These are phyloP conservation scores for Aspergillus arachidicola DNA, from an alignment of 2,329 filamentous ascomycete genomes.

Conservation along the genomic window DNA sequence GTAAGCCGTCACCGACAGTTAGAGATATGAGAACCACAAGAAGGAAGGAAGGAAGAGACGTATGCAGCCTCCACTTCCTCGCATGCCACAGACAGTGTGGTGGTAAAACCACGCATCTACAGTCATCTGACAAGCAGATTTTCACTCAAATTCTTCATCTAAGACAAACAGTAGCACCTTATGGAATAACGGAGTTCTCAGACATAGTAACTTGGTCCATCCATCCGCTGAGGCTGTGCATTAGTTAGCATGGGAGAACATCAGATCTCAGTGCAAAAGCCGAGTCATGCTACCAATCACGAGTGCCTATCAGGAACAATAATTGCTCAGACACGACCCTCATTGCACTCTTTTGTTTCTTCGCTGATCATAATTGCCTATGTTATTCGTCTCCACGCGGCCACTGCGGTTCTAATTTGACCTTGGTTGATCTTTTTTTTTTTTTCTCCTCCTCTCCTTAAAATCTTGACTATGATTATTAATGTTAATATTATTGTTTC, in stretches of 20 bases:
- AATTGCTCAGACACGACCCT: not conserved
- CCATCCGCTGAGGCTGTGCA: slow-evolving; percentile 12
- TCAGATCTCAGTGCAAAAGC: slow-evolving; percentile 1
- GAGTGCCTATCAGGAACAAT: slow-evolving; percentile 1
- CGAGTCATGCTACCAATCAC: slow-evolving; percentile 3
- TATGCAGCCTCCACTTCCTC: slow-evolving; percentile 13
- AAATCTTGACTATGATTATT: not conserved
- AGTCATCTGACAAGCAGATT: slow-evolving; percentile 16
- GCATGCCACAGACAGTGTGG: not conserved
- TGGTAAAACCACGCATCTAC: slow-evolving; percentile 5
- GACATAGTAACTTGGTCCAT: not conserved
- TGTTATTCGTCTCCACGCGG: not conserved
- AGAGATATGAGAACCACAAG: not conserved
- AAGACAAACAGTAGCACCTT: not conserved
- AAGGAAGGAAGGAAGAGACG: slow-evolving; percentile 5
- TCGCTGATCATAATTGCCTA: slow-evolving; percentile 8
- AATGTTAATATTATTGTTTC: not conserved
- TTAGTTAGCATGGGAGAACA: not conserved
- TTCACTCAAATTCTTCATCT: slow-evolving; percentile 5
- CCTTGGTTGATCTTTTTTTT: not conserved
- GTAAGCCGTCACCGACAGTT: slow-evolving; percentile 7
- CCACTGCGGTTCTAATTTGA: not conserved
- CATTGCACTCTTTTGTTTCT: not conserved
- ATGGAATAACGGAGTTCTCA: not conserved
- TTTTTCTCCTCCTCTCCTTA: not conserved